Conservation (phyloP, 345 rosid genomes). For the Gynandropsis gynandra region DNA sequence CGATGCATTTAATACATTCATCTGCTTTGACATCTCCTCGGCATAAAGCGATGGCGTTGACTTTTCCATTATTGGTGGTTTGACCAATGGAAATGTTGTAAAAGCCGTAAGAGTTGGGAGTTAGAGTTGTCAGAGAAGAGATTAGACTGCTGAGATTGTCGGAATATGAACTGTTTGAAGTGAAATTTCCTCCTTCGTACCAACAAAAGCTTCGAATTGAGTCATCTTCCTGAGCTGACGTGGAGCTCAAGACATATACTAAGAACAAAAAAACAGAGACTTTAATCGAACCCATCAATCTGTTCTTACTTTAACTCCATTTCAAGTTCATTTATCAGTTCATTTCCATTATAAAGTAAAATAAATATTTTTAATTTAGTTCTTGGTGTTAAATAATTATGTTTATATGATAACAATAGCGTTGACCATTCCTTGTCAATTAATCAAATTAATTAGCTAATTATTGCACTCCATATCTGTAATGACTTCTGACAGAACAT, state of each 20-base stretch:
- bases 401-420: too few species aligned
- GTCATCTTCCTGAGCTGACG: slow-evolving; percentile 10
- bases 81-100: slow-evolving; percentile 17
- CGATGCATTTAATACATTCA: slow-evolving; percentile 22
- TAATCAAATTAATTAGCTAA: too few species aligned
- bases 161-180: slow-evolving; percentile 19
- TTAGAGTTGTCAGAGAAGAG: slow-evolving; percentile 15
- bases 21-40: slow-evolving; percentile 24
- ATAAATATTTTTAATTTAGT: too few species aligned
- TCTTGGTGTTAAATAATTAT: too few species aligned
- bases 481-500: too few species aligned
- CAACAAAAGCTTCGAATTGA: slow-evolving; percentile 13
- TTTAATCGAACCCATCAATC: too few species aligned
- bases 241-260: neutral
- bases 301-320: too few species aligned
- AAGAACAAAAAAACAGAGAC: neutral
- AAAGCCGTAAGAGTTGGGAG: slow-evolving; percentile 22
- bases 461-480: too few species aligned
- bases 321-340: too few species aligned
- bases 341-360: too few species aligned
- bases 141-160: slow-evolving; percentile 16
- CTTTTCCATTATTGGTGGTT: too few species aligned
- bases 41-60: slow-evolving; percentile 24
- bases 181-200: slow-evolving; percentile 17
- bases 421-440: too few species aligned